Evolutionary conservation across 2,329 filamentous ascomycete genomes (phyloP).

Genomic region (Cryphonectria radicalis): DNA sequence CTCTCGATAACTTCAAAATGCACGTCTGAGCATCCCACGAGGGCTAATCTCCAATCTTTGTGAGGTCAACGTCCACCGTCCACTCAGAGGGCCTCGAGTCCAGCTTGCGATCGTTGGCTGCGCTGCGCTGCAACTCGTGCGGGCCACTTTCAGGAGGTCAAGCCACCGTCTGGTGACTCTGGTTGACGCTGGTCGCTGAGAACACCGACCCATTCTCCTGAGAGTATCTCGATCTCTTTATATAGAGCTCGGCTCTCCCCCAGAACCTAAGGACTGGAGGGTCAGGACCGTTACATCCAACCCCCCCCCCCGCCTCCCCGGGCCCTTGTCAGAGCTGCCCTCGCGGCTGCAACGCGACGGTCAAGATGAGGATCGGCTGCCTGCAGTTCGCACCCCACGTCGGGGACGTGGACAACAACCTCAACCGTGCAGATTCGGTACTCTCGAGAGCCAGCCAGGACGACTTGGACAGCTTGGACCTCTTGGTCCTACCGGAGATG

Average conservation of each 20-base stretch:
- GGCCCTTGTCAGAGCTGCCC: not conserved
- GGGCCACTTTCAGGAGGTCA: not conserved
- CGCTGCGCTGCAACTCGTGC: not conserved
- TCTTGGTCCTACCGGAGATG: conserved; percentile 76
- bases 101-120: not conserved
- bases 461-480: conserved; percentile 67
- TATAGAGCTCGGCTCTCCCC: not conserved
- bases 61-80: not conserved
- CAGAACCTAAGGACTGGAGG: not conserved
- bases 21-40: not conserved
- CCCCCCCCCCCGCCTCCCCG: too few relatives aligned
- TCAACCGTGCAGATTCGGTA: conserved; percentile 68
- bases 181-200: not conserved
- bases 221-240: not conserved
- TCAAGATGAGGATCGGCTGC: conserved; percentile 68
- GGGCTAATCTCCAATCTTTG: not conserved
- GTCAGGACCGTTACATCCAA: not conserved
- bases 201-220: not conserved
- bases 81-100: not conserved
- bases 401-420: conserved; percentile 71
- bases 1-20: not conserved
- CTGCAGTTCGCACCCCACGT: conserved; percentile 75
- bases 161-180: not conserved
- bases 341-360: not conserved
- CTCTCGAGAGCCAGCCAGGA: conserved; percentile 56